These are phyloP conservation scores for Gentiana straminea DNA, from an alignment of 257 asterid genomes.

Conservation along the genomic window DNA sequence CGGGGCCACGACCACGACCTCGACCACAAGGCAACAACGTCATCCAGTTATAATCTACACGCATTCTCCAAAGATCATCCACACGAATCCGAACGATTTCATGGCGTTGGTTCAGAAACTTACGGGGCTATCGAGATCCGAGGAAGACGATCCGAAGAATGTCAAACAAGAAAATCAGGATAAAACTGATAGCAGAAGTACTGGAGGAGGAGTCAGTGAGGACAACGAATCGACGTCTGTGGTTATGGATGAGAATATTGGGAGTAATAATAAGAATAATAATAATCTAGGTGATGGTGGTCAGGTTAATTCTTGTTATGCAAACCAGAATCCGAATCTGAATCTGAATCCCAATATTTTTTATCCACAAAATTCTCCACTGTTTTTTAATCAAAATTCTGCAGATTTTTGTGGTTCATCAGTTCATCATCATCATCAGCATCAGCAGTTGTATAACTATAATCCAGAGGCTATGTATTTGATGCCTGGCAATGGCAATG, in stretches of 20 bases:
- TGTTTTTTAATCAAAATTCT: conserved; percentile 13
- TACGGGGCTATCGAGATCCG: conserved; percentile 24
- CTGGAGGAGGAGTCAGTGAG: conserved; percentile 1
- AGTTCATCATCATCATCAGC: too few species aligned
- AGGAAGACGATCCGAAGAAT: conserved; percentile 6
- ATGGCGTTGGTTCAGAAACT: conserved; percentile 38
- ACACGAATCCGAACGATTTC: conserved; percentile 30
- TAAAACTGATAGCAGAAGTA: background rate
- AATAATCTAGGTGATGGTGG: conserved; percentile 7
- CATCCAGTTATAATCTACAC: conserved; percentile 36
- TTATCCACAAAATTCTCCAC: conserved; percentile 7
- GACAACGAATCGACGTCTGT: conserved; percentile 20
- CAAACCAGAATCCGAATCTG: background rate
- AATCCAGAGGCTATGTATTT: conserved; percentile 9
- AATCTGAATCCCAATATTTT: conserved; percentile 13
- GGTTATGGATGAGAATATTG: conserved; percentile 17
- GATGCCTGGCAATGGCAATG: conserved; percentile 9
- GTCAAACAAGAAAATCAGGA: too few species aligned
- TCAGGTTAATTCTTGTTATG: conserved; percentile 21
- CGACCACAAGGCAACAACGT: conserved; percentile 13
- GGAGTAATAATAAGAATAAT: background rate
- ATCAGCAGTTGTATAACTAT: conserved; percentile 10
- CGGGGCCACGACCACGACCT: too few species aligned
- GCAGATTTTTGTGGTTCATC: conserved; percentile 9
- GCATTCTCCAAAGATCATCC: conserved; percentile 29